Evolutionary conservation across 768 basidiomycete genomes (phyloP), one percentile per base, ranked within the genome.

Genomic region (Tephrocybe sp.): DNA sequence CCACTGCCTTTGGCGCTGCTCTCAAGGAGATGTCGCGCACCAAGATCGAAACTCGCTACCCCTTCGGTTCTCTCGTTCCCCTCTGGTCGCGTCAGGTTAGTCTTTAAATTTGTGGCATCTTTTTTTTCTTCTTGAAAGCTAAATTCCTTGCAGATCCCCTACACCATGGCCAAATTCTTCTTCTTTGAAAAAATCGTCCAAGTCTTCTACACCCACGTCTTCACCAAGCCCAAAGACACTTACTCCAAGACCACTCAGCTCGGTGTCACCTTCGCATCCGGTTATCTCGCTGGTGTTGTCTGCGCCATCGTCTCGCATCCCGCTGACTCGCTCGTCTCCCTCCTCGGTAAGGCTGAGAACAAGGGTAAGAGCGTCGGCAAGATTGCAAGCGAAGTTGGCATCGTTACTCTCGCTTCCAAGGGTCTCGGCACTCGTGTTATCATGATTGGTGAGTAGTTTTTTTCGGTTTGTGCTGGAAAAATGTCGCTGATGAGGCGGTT

Each of bases 141-240:
- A 11, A 48, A 39, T 17, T 30, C 39, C 23, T 13, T 40, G 26
- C 54, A 96, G 88, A 93, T 96, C 63, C 94, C 94, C 48, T 97
- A 97, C 79, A 97, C 94, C 63, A 95, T 97, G 93, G 93, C 93
- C 77, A 97, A 97, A 74, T 97, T 97, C 83, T 92, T 83, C 83
- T 92, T 91, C 82, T 95, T 86, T 69, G 92, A 94, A 70, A 85
- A 86, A 78, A 88, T 89, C 61, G 90, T 88, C 67, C 78, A 84
- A 63, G 67, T 89, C 60, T 94, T 95, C 77, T 92, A 92, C 72
- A 91, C 87, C 58, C 82, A 89, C 65, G 88, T 92, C 69, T 87
- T 94, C 73, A 79, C 85, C 38, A 72, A 76, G 52, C 87, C 89
- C 61, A 92, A 91, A 70, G 82, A 87, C 10, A 74, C 80, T 12